Conservation (phyloP, 805 yeast species). For the Blastobotrys mokoenaii region DNA sequence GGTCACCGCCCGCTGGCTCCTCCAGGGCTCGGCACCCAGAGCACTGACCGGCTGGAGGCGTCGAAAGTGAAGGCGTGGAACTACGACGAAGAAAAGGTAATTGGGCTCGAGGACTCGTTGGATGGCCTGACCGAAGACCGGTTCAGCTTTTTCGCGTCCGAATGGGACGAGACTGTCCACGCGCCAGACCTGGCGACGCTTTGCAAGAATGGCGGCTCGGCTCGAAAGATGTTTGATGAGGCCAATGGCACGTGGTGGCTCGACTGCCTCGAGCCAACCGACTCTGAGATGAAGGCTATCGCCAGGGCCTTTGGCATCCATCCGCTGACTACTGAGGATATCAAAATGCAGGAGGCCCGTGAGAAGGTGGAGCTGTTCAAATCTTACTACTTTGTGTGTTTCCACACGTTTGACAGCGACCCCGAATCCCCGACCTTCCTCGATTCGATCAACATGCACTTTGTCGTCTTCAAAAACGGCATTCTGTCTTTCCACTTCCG, state of each 20-base stretch:
- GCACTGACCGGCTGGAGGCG: constrained; percentile 1
- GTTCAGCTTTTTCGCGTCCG: constrained; percentile 75
- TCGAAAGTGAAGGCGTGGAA: background rate
- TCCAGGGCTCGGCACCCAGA: constrained; percentile 7
- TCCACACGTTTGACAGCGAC: constrained; percentile 92
- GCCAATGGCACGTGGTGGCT: constrained; percentile 90
- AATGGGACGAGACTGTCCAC: constrained; percentile 79
- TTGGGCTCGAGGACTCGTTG: constrained; percentile 1
- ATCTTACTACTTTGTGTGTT: constrained; percentile 88
- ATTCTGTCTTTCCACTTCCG: constrained; percentile 52
- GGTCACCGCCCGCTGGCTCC: constrained; percentile 15
- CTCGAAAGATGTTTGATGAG: constrained; percentile 59
- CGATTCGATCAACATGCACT: constrained; percentile 53
- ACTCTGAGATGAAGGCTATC: constrained; percentile 83
- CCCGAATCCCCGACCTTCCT: constrained; percentile 70
- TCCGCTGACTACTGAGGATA: constrained; percentile 97
- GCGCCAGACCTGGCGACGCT: constrained; percentile 80
- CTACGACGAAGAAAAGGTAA: background rate
- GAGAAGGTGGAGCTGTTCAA: constrained; percentile 92
- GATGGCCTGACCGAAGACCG: constrained; percentile 48
- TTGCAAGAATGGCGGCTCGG: constrained; percentile 47
- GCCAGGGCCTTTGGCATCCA: constrained; percentile 95
- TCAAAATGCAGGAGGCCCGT: constrained; percentile 91
- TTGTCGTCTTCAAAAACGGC: constrained; percentile 54
- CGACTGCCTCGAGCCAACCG: constrained; percentile 90